phyloP scores from a whole-genome alignment of 2,329 filamentous ascomycete species.

The Ramularia endophylla region DNA sequence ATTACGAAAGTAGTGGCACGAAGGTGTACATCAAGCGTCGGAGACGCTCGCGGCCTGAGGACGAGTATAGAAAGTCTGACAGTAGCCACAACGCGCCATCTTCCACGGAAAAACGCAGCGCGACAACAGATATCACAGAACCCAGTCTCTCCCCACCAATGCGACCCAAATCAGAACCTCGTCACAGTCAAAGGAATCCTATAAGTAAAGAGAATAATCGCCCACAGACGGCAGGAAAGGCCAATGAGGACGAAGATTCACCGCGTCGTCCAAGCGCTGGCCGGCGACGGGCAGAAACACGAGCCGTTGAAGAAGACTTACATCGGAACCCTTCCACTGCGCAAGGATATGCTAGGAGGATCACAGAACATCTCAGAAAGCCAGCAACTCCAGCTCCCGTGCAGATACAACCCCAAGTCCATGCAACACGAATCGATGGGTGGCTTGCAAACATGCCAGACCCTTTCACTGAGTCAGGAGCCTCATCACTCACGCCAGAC shows the following conservation, averaged over 20 bases:
- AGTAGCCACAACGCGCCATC: slow-evolving; percentile 27
- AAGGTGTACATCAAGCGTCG: slow-evolving; percentile 30
- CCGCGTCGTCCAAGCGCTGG: slow-evolving; percentile 6
- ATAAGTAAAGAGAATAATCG: slow-evolving; percentile 11
- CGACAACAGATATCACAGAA: slow-evolving; percentile 27
- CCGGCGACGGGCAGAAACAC: slow-evolving; percentile 11
- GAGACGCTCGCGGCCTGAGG: slow-evolving; percentile 17
- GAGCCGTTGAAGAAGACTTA: slow-evolving; percentile 6
- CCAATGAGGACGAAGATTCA: slow-evolving; percentile 8
- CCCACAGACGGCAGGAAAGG: slow-evolving; percentile 7
- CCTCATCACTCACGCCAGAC: slow-evolving; percentile 27
- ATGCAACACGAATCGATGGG: slow-evolving; percentile 52
- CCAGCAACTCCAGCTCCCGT: slow-evolving; percentile 14
- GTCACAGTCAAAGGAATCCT: slow-evolving; percentile 9
- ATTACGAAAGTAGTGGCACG: slow-evolving; percentile 28
- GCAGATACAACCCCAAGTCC: slow-evolving; percentile 35
- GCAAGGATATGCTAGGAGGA: slow-evolving; percentile 18
- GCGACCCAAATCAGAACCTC: slow-evolving; percentile 17
- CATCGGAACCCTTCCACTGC: slow-evolving; percentile 16
- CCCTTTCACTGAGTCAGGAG: slow-evolving; percentile 34
- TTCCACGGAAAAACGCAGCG: slow-evolving; percentile 24
- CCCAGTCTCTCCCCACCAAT: slow-evolving; percentile 21
- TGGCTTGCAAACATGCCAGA: slow-evolving; percentile 48
- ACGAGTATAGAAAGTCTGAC: slow-evolving; percentile 19
- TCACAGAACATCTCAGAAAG: slow-evolving; percentile 17